phyloP scores from a whole-genome alignment of 805 yeast species.

The Candida quercuum region DNA sequence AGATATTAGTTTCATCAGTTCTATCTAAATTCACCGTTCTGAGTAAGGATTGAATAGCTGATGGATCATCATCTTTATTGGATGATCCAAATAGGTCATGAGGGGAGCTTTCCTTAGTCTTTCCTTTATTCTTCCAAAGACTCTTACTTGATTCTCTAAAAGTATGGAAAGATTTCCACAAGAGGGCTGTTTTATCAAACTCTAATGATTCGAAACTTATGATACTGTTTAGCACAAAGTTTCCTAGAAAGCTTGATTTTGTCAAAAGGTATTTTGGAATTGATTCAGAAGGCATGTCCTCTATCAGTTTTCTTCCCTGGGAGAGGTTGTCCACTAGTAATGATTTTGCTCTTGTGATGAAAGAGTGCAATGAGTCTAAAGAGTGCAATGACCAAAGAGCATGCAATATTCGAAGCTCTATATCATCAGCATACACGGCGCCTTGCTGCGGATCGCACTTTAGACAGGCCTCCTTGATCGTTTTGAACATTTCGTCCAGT shows the following conservation, averaged over 20 bases:
- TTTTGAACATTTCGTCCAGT: conserved; percentile 25
- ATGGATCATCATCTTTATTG: conserved; percentile 20
- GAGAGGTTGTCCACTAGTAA: conserved; percentile 31
- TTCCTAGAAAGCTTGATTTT: conserved; percentile 38
- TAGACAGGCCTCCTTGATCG: conserved; percentile 17
- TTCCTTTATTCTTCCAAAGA: conserved; percentile 26
- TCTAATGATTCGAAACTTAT: conserved; percentile 37
- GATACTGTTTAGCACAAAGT: conserved; percentile 36
- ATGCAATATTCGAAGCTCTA: conserved; percentile 29
- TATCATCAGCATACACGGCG: conserved; percentile 19
- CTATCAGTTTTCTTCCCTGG: conserved; percentile 25
- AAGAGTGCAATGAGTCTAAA: conserved; percentile 42
- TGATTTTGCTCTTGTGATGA: conserved; percentile 26
- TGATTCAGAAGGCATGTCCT: conserved; percentile 5
- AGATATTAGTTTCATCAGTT: conserved; percentile 11
- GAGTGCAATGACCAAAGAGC: conserved; percentile 43
- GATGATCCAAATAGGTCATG: conserved; percentile 12
- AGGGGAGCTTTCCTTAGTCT: conserved; percentile 1
- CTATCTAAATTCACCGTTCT: conserved; percentile 5
- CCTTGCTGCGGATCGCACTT: conserved; percentile 19
- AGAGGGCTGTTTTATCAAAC: conserved; percentile 38
- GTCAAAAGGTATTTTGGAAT: conserved; percentile 26
- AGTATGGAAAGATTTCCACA: conserved; percentile 37
- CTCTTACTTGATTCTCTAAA: conserved; percentile 26
- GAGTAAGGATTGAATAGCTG: conserved; percentile 10